Evolutionary conservation across 306 rosid genomes (phyloP), one percentile per base, ranked within the genome.

Genomic region (Coriaria nepalensis): DNA sequence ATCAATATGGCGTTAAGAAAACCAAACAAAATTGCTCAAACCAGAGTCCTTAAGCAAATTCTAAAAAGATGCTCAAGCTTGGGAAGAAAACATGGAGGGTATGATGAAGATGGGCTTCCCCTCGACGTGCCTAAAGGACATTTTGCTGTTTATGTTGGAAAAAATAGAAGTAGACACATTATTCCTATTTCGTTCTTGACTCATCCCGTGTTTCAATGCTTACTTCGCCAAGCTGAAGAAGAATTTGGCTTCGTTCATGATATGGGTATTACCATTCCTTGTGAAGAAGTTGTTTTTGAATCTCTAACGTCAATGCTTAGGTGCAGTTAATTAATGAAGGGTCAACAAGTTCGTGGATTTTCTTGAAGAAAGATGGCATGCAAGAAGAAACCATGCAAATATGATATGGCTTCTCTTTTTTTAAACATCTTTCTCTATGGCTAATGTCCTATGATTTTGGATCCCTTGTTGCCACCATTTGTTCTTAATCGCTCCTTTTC

Each of bases 51-150:
- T 13, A 44, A 44, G 48, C 48, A 44, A 44, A 44, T 44, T 44
- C 48, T 44, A 8, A 44, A 44, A 44, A 44, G 48, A 44, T 44
- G 48, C 7, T 44, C 48, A 13, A 44, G 48, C 48, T 44, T 44
- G 7, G 48, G 48, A 6, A 44, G 13, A 20, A 44, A 13, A 44
- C 48, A 11, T 9, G 48, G n/a, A n/a, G n/a, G 48, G 2, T 12
- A 13, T 13, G 48, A 44, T 44, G 48, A 44, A 2, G 13, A 44
- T 44, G 48, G 48, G 13, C n/a, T n/a, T n/a, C n/a, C n/a, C n/a
- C n/a, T n/a, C n/a, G n/a, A n/a, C n/a, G 48, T 44, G 0, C 48
- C 48, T 2, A 44, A 44, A 11, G 48, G 48, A 13, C 48, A 44
- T 6, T 44, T 44, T 44, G 48, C 48, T 13, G 48, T 44, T 4